These are phyloP conservation scores for Aspergillus diversus DNA, from an alignment of 495 filamentous ascomycete species.

Conservation along the genomic window DNA sequence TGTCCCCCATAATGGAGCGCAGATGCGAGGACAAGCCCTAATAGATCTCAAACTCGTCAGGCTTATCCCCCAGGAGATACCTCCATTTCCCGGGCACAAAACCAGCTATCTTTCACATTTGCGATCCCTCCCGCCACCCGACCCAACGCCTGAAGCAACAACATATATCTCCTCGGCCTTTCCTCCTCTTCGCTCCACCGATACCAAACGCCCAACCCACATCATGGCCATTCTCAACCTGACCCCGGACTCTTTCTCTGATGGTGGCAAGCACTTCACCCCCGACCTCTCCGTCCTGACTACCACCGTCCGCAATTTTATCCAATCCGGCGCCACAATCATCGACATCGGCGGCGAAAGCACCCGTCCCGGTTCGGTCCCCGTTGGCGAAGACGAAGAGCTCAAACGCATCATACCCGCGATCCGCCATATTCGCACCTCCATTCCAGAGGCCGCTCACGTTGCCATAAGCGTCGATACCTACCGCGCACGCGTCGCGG, in stretches of 20 bases:
- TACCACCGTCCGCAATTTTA: slow-evolving; percentile 58
- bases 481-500: slow-evolving; percentile 85
- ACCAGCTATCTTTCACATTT: slow-evolving; percentile 59
- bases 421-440: slow-evolving; percentile 70
- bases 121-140: slow-evolving; percentile 59
- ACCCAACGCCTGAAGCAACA: slow-evolving; percentile 61
- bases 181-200: slow-evolving; percentile 64
- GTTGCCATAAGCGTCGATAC: slow-evolving; percentile 87
- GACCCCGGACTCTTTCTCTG: slow-evolving; percentile 96
- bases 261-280: slow-evolving; percentile 69
- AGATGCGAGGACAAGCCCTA: background rate
- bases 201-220: slow-evolving; percentile 67
- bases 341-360: slow-evolving; percentile 95
- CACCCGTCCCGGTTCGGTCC: slow-evolving; percentile 72
- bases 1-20: background rate
- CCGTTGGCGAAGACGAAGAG: slow-evolving; percentile 73
- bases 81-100: slow-evolving; percentile 42
- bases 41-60: slow-evolving; percentile 34
- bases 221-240: slow-evolving; percentile 96
- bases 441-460: slow-evolving; percentile 58
- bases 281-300: slow-evolving; percentile 44
- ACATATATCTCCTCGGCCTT: slow-evolving; percentile 66
- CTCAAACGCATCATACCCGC: slow-evolving; percentile 75
- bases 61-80: slow-evolving; percentile 63
- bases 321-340: slow-evolving; percentile 73